Base-by-base conservation (phyloP, 2,329 filamentous ascomycete species). In the Catunica adiposa region DNA sequence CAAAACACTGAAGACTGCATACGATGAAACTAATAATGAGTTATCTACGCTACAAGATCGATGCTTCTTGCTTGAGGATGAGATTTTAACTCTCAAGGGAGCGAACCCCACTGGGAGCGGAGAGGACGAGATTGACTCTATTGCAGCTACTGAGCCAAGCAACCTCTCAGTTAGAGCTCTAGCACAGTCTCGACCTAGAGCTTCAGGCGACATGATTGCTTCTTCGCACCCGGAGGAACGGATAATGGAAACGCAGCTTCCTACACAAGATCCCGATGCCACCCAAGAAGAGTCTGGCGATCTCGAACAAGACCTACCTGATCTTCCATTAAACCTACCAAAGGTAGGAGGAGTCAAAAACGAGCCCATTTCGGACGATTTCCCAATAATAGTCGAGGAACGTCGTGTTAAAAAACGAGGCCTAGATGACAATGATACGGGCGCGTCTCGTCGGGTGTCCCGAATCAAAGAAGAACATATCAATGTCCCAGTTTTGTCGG, bases 301-400 rank as follows among this genome's bases (percentile, higher is more conserved):
- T 40, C 38, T 40, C 26, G 47, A 46, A 37, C 8, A 52, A 17
- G 38, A 55, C 20, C 42, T 58, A 20, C 53, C 53, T 4, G 15
- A 9, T 15, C 15, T 48, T 15, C 48, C 25, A 23, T 17, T 22
- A 26, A 44, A 26, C 26, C 40, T 26, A 15, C n/a, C 9, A 34
- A n/a, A n/a, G n/a, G n/a, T n/a, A n/a, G n/a, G n/a, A n/a, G n/a
- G 29, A 5, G 61, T 78, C 23, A 79, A 80, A 61, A 56, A 66
- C n/a, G 76, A 79, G 59, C 72, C 73, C 1, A 22, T 25, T 3
- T 58, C 56, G 8, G 56, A 58, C 11, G 56, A 51, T 22, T 34
- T 38, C 22, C 42, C 54, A 20, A 34, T 51, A 3, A 42, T 58
- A 22, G 31, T 55, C 15, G 53, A 55, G 3, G 53, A 55, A 34